phyloP scores from a whole-genome alignment of 768 basidiomycete species.

The Clavaria fumosa region DNA sequence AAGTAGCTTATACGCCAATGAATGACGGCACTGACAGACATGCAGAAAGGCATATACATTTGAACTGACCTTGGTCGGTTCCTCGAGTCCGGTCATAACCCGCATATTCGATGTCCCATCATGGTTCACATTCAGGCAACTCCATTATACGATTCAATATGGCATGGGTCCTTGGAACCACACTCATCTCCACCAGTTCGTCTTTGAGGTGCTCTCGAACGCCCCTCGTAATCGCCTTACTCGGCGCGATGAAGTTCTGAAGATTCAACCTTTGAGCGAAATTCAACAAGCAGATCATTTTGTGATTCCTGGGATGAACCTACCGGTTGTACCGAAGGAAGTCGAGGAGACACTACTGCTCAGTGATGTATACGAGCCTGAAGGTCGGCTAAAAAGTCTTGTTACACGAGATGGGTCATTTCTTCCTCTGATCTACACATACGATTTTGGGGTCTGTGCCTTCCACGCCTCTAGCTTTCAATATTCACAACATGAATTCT shows the following conservation, averaged over 20 bases:
- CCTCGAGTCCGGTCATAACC: slow-evolving; percentile 12
- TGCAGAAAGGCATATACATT: slow-evolving; percentile 12
- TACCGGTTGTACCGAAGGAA: slow-evolving; percentile 2
- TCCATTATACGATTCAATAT: slow-evolving; percentile 13
- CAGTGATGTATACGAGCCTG: background rate
- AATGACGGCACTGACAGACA: background rate
- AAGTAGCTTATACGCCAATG: background rate
- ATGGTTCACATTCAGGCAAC: slow-evolving; percentile 12
- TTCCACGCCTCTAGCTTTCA: background rate
- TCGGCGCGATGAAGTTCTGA: slow-evolving; percentile 6
- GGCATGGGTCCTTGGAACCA: slow-evolving; percentile 11
- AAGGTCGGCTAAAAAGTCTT: slow-evolving; percentile 4
- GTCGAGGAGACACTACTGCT: slow-evolving; percentile 1
- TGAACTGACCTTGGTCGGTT: slow-evolving; percentile 11
- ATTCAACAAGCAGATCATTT: slow-evolving; percentile 7
- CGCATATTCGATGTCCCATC: slow-evolving; percentile 13
- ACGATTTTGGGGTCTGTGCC: slow-evolving; percentile 16
- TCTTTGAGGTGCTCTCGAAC: slow-evolving; percentile 5
- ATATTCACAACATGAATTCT: background rate
- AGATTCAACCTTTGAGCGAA: background rate
- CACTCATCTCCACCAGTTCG: slow-evolving; percentile 12
- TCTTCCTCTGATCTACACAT: slow-evolving; percentile 10
- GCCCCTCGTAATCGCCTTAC: background rate
- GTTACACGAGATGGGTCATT: slow-evolving; percentile 6
- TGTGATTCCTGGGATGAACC: slow-evolving; percentile 8